Conservation (phyloP, 192 early-diverging fungal genomes). For the Podila clonocystis region DNA sequence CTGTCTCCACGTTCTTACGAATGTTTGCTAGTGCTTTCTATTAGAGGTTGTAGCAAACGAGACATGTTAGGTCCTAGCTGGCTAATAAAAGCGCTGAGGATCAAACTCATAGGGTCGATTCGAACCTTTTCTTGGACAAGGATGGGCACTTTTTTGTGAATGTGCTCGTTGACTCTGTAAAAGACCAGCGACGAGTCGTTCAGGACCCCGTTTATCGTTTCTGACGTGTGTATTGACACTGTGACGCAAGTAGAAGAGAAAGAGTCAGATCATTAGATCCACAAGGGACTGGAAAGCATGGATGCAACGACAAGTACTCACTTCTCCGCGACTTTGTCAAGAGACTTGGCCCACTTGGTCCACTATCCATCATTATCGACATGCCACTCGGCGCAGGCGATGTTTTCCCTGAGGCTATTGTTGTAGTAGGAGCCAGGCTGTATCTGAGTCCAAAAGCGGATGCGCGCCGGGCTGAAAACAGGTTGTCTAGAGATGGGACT, state of each 20-base stretch:
- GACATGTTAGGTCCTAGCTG: not conserved
- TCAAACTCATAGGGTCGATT: not conserved
- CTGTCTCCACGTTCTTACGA: conserved; percentile 18
- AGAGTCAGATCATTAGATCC: not conserved
- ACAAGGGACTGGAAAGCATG: too few relatives aligned
- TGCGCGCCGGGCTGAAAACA: conserved; percentile 25
- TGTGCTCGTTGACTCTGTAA: conserved; percentile 43
- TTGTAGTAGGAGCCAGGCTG: not conserved
- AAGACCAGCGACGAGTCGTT: conserved; percentile 37
- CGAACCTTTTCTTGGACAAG: conserved; percentile 44
- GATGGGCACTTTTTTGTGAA: conserved; percentile 42
- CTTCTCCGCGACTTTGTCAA: conserved; percentile 33
- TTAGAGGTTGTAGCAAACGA: too few relatives aligned
- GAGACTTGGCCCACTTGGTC: conserved; percentile 8
- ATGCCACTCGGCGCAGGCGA: conserved; percentile 33
- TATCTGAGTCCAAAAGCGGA: conserved; percentile 26
- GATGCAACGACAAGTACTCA: conserved; percentile 5
- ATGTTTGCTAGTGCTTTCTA: conserved; percentile 32
- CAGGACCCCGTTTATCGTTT: conserved; percentile 23
- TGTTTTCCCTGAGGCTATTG: not conserved
- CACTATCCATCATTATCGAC: conserved; percentile 36
- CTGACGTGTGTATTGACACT: conserved; percentile 41
- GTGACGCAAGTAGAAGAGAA: not conserved
- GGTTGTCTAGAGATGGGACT: conserved; percentile 33
- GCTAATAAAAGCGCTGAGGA: not conserved